A percentile compares a stretch with the other conserved stretches of the same genome.
Evolutionary conservation across 805 yeast species (phyloP).

Genomic region (Candida ponderosae): DNA sequence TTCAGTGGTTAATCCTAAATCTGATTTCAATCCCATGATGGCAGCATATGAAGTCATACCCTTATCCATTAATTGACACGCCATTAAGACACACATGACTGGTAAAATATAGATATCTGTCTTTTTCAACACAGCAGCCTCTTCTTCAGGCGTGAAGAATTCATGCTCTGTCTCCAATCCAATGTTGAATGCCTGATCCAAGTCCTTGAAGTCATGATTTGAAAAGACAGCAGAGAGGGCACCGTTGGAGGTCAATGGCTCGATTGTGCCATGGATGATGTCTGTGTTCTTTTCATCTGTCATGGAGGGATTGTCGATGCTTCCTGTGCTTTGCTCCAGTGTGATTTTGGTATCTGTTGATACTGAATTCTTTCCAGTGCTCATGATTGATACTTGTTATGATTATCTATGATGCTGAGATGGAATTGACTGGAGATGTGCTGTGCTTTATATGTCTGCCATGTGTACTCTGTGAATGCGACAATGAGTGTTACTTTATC

Average conservation of each 20-base stretch:
- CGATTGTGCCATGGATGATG: not conserved
- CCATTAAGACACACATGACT: constrained; percentile 24
- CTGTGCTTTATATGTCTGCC: no score
- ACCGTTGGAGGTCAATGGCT: no score
- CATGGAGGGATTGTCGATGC: no score
- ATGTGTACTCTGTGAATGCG: no score
- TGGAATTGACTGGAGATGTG: no score
- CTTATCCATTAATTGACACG: constrained; percentile 32
- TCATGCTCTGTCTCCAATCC: constrained; percentile 1
- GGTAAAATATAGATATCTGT: constrained; percentile 29
- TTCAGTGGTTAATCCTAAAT: constrained; percentile 27
- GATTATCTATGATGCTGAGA: no score
- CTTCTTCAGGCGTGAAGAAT: constrained; percentile 5
- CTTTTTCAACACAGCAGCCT: constrained; percentile 22
- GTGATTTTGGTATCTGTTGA: no score
- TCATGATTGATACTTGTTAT: no score
- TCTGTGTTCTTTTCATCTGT: no score
- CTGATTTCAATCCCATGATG: constrained; percentile 28
- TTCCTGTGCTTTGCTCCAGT: no score
- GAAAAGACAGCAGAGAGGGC: not conserved
- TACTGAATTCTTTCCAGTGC: no score
- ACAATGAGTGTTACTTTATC: no score
- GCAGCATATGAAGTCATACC: constrained; percentile 29
- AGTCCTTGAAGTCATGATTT: constrained; percentile 5
- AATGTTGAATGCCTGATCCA: not conserved